These are phyloP conservation scores for Heterobasidion occidentale DNA, from an alignment of 1,284 basidiomycete genomes.

Conservation along the genomic window DNA sequence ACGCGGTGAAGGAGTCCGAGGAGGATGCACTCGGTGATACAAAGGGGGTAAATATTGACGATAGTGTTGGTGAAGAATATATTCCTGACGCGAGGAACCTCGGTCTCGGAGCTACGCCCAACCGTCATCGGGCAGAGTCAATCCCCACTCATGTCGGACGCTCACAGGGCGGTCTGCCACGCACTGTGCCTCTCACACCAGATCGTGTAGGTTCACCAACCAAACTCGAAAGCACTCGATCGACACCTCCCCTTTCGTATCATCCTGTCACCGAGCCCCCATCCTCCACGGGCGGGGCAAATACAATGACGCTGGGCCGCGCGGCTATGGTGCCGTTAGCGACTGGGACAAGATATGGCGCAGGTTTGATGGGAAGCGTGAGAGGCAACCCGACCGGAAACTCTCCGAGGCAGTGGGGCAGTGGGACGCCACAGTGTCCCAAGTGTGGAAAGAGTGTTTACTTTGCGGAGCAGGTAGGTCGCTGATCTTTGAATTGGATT, in stretches of 20 bases:
- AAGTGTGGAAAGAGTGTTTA: conserved; percentile 52
- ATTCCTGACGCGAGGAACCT: neutral
- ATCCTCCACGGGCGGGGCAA: neutral
- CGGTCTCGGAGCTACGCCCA: neutral
- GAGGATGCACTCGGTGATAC: conserved; percentile 5
- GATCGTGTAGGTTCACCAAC: neutral
- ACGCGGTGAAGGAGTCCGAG: conserved; percentile 3
- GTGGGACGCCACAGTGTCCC: conserved; percentile 44
- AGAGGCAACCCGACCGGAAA: conserved; percentile 21
- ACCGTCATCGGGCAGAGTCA: conserved; percentile 2
- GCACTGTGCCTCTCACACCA: conserved; percentile 29
- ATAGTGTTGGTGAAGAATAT: neutral
- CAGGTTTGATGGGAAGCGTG: conserved; percentile 27
- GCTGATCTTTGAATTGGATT: neutral
- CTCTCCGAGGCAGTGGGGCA: conserved; percentile 23
- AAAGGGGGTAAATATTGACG: neutral
- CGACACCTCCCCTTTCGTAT: neutral
- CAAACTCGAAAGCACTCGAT: neutral
- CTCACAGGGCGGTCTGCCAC: conserved; percentile 26
- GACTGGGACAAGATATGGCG: conserved; percentile 46
- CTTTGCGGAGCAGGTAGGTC: conserved; percentile 51
- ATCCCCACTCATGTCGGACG: conserved; percentile 28
- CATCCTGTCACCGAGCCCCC: conserved; percentile 2
- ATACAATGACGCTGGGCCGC: neutral
- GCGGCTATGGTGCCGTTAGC: conserved; percentile 22